Base-by-base conservation (phyloP, 345 rosid genomes). In the Kernera saxatilis region DNA sequence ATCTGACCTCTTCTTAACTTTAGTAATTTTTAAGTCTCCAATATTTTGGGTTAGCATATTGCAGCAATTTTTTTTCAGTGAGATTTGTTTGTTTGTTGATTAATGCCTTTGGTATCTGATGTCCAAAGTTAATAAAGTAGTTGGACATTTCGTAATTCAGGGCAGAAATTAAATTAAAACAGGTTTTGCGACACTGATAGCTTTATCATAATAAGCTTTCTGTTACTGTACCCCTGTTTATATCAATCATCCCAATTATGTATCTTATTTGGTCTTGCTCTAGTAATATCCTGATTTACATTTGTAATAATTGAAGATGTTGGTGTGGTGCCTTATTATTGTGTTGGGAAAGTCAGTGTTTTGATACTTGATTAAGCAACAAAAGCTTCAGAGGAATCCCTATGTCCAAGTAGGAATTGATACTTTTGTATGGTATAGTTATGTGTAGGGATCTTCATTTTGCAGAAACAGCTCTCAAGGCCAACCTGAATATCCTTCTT, bases 71-170 rank as follows among this genome's bases (percentile, higher is more conserved):
- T 33, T 6, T 1, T 1, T 15, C 12, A 23, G 30, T 30, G 39
- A 17, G 17, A 6, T 27, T 52, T n/a, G 13, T 21, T 6, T 29
- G 5, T 11, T 58, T 62, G 18, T 30, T 53, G 6, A 30, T 17
- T 17, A 49, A 52, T 79, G 92, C 92, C 92, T 79, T n/a, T 71
- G 93, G 92, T 88, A 90, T 90, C 97, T 88, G 71, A 83, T 86
- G 89, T 85, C 84, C 85, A 68, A 87, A 46, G 3, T 77, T 69
- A 23, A 1, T 14, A 33, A 10, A 45, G 81, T 90, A 50, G 73
- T 89, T 90, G 86, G 86, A n/a, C 84, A 83, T 85, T 79, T 86
- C 82, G 84, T 67, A 83, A 77, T 85, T 52, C 21, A 67, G 85
- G 94, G 90, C 92, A 74, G 59, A 90, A 14, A 84, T 2, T 25